Base-by-base conservation (phyloP, 768 basidiomycete species). In the Boletus subcaerulescens region DNA sequence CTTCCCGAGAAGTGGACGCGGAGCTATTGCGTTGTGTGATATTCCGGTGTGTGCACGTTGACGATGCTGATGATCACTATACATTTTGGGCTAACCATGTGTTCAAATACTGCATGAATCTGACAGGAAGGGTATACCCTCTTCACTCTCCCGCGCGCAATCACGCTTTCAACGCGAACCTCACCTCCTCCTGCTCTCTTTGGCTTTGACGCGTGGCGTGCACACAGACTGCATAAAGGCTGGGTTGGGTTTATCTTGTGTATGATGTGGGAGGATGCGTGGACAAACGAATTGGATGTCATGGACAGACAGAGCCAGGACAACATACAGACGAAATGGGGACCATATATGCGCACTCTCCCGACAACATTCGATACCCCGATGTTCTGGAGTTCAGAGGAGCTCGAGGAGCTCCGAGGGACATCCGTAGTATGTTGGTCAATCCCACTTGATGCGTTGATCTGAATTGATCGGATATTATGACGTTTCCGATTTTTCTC, bases 211-310 rank as follows among this genome's bases (percentile, higher is more conserved):
- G 79, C 78, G 31, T 98, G 94, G 94, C 81, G 74, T 59, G 70
- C 68, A 22, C 69, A 75, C 52, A 71, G 74, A 18, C 69, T 98
- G 54, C 76, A 86, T 48, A 72, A 80, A 52, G 86, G 93, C 9
- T 99, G 97, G 97, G 76, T 80, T 1, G 88, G 89, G 4, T 73
- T 98, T 43, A 98, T 99, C 55, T 76, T 98, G 38, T 91, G 87
- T 59, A 88, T 99, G 85, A 92, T 98, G 89, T 97, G 91, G 90
- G 97, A 99, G 71, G 82, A 81, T 50, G 80, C 85, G 4, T 78
- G 78, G 58, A 84, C 85, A 1, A 53, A 73, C 4, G 91, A 45
- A 83, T 73, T 50, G 91, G 93, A 93, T 41, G 10, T 12, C 13
- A 18, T 33, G 36, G 45, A 68, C 6, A 26, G 36, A 11, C 47